Percentiles rank a stretch among this genome's conserved stretches.
Evolutionary conservation across 2,329 filamentous ascomycete genomes (phyloP).

Genomic region (Aspergillus hortae): DNA sequence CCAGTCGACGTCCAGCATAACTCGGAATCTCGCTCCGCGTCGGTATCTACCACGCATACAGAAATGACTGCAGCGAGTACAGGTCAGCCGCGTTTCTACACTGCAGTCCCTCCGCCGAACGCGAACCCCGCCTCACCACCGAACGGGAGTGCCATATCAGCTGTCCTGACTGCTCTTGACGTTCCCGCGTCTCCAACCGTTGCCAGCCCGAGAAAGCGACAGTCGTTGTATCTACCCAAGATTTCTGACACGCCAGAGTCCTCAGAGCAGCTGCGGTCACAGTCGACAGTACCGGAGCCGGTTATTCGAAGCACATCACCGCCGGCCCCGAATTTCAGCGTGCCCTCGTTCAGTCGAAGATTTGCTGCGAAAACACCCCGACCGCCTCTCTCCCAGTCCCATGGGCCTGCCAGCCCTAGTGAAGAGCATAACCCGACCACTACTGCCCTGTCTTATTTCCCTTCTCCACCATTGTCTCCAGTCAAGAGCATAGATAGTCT

Average conservation of each 20-base stretch:
- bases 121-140: constrained; percentile 15
- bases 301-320: constrained; percentile 29
- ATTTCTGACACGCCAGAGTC: constrained; percentile 15
- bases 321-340: constrained; percentile 40
- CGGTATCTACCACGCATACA: constrained; percentile 25
- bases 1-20: constrained; percentile 18
- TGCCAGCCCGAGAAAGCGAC: constrained; percentile 23
- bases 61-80: constrained; percentile 17
- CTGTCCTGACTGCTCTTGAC: constrained; percentile 12
- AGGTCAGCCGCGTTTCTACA: constrained; percentile 14
- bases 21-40: constrained; percentile 26
- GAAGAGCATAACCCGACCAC: background rate
- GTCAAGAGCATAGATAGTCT: constrained; percentile 24
- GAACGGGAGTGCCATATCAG: constrained; percentile 10
- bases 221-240: constrained; percentile 21
- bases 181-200: constrained; percentile 18
- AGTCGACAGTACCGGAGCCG: constrained; percentile 23
- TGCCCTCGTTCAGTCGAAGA: constrained; percentile 39
- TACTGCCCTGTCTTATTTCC: constrained; percentile 15
- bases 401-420: constrained; percentile 13
- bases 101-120: constrained; percentile 14
- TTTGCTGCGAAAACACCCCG: constrained; percentile 22
- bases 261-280: constrained; percentile 16
- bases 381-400: constrained; percentile 12
- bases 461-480: constrained; percentile 32